These are phyloP conservation scores for Vicia faba DNA, from an alignment of 306 rosid genomes.

Conservation along the genomic window DNA sequence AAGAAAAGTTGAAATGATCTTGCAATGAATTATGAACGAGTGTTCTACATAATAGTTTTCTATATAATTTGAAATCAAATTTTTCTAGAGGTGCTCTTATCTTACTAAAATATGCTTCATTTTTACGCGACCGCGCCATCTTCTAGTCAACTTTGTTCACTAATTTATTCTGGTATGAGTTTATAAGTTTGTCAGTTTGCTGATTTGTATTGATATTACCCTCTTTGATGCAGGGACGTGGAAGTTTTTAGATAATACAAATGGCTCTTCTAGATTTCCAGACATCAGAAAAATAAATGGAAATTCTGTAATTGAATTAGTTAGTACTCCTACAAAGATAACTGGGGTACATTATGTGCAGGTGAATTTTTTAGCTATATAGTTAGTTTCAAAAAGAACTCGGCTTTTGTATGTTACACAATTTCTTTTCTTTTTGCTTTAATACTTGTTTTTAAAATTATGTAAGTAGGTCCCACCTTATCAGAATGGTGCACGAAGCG, in stretches of 20 bases:
- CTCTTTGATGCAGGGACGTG: slow-evolving; percentile 76
- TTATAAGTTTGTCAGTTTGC: slow-evolving; percentile 27
- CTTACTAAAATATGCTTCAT: slow-evolving; percentile 31
- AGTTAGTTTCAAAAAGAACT: slow-evolving; percentile 32
- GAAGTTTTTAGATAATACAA: slow-evolving; percentile 78
- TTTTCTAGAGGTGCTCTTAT: not conserved
- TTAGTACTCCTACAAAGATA: slow-evolving; percentile 90
- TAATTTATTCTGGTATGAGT: slow-evolving; percentile 21
- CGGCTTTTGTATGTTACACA: slow-evolving; percentile 9
- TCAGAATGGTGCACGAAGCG: too few species aligned
- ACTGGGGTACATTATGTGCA: slow-evolving; percentile 95
- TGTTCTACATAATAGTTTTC: not conserved
- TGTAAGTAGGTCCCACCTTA: not conserved
- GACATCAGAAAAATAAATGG: slow-evolving; percentile 83
- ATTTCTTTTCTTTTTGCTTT: slow-evolving; percentile 19
- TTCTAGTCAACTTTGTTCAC: slow-evolving; percentile 14
- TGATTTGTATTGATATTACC: slow-evolving; percentile 25
- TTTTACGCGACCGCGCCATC: slow-evolving; percentile 9
- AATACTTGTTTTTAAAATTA: slow-evolving; percentile 19
- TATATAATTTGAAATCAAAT: not conserved
- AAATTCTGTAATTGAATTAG: slow-evolving; percentile 83
- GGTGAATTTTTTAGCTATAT: slow-evolving; percentile 58
- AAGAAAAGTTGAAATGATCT: slow-evolving; percentile 2
- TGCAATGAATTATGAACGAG: not conserved
- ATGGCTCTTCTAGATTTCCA: slow-evolving; percentile 77